Base-by-base conservation (phyloP, 345 rosid genomes). In the Mallotus nudiflorus region DNA sequence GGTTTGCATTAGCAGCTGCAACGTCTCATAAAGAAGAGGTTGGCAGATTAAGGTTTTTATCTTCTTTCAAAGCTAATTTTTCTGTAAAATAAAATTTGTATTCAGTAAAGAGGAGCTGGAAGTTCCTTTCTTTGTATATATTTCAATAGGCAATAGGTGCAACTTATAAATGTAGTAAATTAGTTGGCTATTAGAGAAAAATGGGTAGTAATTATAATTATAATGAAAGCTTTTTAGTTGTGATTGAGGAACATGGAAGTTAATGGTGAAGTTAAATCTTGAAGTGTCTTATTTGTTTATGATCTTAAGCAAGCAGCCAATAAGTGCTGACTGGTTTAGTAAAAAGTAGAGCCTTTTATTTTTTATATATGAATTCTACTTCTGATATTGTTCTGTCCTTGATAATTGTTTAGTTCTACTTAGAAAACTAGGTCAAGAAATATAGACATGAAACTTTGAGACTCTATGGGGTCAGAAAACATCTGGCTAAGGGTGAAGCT, bases 1-100 rank as follows among this genome's bases (percentile, higher is more conserved):
- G 99, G 81, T 96, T 96, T 75, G 99, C 98, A 14, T 83, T 96
- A 75, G 99, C 98, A 62, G 96, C 97, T 40, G 97, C 95, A 57
- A 81, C 82, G 77, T 90, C 96, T 49, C 96, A 88, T 69, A 80
- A 87, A 79, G 97, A 92, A 70, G 98, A 96, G 84, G 96, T 92
- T 78, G 92, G 95, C 72, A 85, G 88, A 80, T 78, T 96, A 77
- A 96, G 98, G 99, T 92, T 5, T 77, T 83, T 66, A 59, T 71
- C 59, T 59, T 60, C 55, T 37, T 44, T 35, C 22, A 8, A 61
- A 42, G 3, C 62, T 49, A 27, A 28, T 58, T 72, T 65, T 44
- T 22, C 6, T n/a, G 29, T 14, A n/a, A 53, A 40, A 51, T 4
- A n/a, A 25, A 33, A 48, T 49, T 16, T 24, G 6, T 25, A 44